Evolutionary conservation across 2,329 filamentous ascomycete genomes (phyloP).

Genomic region (Botrytis fragariae): DNA sequence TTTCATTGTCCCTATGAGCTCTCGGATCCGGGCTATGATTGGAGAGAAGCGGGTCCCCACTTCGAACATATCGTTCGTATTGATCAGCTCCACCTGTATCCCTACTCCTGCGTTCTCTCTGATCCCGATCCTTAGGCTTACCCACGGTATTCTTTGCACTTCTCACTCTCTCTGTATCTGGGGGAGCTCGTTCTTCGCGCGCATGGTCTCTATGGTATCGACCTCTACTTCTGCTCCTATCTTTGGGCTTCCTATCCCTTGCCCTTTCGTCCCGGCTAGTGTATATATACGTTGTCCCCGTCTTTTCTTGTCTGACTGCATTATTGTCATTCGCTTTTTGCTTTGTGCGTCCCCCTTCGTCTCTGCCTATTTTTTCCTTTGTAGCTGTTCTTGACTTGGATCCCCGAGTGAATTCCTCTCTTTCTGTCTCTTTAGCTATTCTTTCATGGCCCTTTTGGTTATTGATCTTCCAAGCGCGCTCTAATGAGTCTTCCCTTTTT

Average conservation of each 20-base stretch:
- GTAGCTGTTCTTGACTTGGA: neutral
- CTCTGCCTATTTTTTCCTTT: neutral
- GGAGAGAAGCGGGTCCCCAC: too few relatives aligned
- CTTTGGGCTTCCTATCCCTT: fast-evolving
- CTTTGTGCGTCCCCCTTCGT: neutral
- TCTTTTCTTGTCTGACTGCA: too few relatives aligned
- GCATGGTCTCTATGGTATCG: neutral
- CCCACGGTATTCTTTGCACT: too few relatives aligned
- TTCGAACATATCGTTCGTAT: too few relatives aligned
- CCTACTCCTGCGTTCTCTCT: too few relatives aligned
- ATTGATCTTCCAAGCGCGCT: neutral
- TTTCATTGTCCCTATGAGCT: too few relatives aligned
- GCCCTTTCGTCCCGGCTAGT: too few relatives aligned
- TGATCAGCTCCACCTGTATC: too few relatives aligned
- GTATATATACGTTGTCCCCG: too few relatives aligned
- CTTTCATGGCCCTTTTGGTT: fast-evolving
- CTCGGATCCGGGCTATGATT: too few relatives aligned
- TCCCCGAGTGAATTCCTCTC: fast-evolving
- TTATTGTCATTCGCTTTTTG: too few relatives aligned
- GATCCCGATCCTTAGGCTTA: too few relatives aligned
- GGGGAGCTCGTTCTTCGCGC: neutral
- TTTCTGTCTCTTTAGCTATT: neutral
- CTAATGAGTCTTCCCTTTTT: neutral
- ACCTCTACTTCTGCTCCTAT: neutral
- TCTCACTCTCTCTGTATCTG: neutral